Base-by-base conservation (phyloP, 2,329 filamentous ascomycete genomes). In the Fusarium sp. region DNA sequence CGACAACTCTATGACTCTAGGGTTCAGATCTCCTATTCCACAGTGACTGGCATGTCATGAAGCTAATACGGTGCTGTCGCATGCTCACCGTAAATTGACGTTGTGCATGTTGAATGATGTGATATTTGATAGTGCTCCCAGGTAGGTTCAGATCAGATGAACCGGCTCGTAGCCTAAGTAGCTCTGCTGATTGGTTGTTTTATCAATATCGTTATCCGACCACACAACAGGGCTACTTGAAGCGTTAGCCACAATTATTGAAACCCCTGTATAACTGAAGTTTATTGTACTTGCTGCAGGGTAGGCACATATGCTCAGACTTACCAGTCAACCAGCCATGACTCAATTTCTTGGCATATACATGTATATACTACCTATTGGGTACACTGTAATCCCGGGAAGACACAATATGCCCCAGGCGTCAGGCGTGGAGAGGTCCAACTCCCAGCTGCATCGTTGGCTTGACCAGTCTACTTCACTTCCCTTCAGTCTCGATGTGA, bases 1-100 rank as follows among this genome's bases (percentile, higher is more conserved):
- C 60, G 48, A 42, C 72, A 45, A 49, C 42, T 59, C 20, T 45
- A 37, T 45, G 35, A 53, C 38, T 30, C 50, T 57, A 60, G 46
- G 50, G 17, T 53, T 35, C n/a, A 55, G 27, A 7, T 35, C 17
- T 55, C 53, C 53, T 55, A 46, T 35, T 15, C 20, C 30, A 35
- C 26, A n/a, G 46, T 26, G 20, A n/a, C 32, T 13, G 37, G 32
- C 30, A 50, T 41, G 58, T 60, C 55, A 58, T 26, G 40, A 50
- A 26, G 12, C 20, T n/a, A 18, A 17, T 26, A n/a, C 48, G 15
- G 20, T 27, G 32, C 32, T 52, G 48, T 9, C 46, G 38, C 45
- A n/a, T 30, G 15, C 33, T 53, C 45, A 40, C 26, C 26, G 15
- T 38, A 32, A 37, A 52, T 15, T 12, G 33, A 30, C 44, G 18